Base-by-base conservation (phyloP, 805 yeast species). In the Wickerhamiella spandovensis region DNA sequence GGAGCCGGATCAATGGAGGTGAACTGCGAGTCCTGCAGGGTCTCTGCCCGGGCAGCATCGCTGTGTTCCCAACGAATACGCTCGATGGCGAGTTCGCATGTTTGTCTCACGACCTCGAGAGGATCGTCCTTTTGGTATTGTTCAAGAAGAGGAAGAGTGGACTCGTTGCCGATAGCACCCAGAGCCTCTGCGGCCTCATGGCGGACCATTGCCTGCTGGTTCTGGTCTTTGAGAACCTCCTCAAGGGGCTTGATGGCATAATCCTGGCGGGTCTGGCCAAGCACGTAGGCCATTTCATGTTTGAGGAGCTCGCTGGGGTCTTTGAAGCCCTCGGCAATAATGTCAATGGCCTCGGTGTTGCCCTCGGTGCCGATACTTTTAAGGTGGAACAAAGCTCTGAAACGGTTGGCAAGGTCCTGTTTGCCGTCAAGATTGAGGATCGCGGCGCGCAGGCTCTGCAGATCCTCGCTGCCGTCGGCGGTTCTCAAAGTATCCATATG, bases 161-260 rank as follows among this genome's bases (percentile, higher is more conserved):
- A 82, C 41, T 68, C 66, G 66, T 88, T 95, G 46, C 95, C 95
- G 48, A 92, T 72, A 43, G 98, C 98, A 54, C 98, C 99, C 50
- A 92, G 73, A 43, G 97, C 98, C 69, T 92, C 99, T 7, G 98
- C 98, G 17, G 98, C 98, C 68, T 92, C 99, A 67, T 92, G 99
- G 67, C 99, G 83, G 37, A 92, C 99, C 97, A 92, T 92, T 53
- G 84, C 73, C 71, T 90, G 97, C 58, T 72, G 72, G 15, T 71
- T 57, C 22, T 64, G 61, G 64, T 82, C 80, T 46, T 69, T 67
- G 60, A 92, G 74, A 21, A 87, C 95, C 7, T 74, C 73, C 65
- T 86, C 76, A 53, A 92, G 74, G 46, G 79, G 73, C 46, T 85
- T 82, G 53, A 90, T 84, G 52, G 95, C 87, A 51, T 77, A 67